phyloP scores from a whole-genome alignment of 225 moss, liverwort and hornwort species.

The Marchantia polymorpha region DNA sequence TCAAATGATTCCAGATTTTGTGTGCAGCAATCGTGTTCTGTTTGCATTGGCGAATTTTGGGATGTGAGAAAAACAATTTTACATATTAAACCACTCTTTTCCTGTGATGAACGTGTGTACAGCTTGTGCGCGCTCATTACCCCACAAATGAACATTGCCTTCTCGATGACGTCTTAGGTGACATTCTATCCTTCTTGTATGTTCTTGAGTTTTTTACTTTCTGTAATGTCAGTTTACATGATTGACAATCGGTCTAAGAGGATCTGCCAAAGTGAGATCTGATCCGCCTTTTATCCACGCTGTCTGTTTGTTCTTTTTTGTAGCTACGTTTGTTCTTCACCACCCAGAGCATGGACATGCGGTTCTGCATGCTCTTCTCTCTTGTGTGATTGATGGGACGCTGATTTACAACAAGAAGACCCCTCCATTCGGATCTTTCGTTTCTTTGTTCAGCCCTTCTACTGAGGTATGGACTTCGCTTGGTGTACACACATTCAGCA shows the following conservation, averaged over 20 bases:
- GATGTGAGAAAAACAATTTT: no score
- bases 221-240: background rate
- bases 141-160: conserved; percentile 40
- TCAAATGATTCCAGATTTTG: no score
- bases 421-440: conserved; percentile 38
- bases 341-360: conserved; percentile 48
- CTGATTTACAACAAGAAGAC: conserved; percentile 35
- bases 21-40: no score
- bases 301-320: background rate
- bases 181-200: background rate
- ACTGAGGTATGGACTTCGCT: conserved; percentile 33
- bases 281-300: background rate
- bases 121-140: conserved; percentile 51
- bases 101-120: conserved; percentile 11
- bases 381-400: conserved; percentile 52
- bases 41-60: no score
- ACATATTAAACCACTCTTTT: conserved; percentile 6
- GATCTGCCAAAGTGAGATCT: background rate
- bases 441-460: conserved; percentile 39
- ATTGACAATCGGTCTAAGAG: background rate
- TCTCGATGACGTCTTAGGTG: conserved; percentile 50
- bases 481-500: background rate
- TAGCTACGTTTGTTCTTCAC: conserved; percentile 49
- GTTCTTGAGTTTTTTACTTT: background rate
- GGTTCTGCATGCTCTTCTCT: conserved; percentile 44